Evolutionary conservation across 768 basidiomycete species (phyloP).

Genomic region (Hypholoma sublateritium): DNA sequence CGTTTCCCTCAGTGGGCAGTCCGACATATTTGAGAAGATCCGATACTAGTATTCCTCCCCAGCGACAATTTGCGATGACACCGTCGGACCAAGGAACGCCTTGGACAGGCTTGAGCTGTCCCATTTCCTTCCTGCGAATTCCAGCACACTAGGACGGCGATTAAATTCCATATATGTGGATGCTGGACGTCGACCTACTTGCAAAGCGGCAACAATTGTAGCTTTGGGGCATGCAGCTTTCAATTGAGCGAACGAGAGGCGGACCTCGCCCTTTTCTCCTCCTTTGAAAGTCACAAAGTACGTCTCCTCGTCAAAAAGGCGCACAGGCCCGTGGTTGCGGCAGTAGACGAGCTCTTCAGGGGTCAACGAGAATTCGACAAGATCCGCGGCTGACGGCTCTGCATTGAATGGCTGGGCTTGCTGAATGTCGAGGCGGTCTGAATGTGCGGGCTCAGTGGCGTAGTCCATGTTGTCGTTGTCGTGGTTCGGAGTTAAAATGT

Average conservation of each 20-base stretch:
- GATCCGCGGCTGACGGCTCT: conserved; percentile 54
- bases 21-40: conserved; percentile 52
- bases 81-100: conserved; percentile 68
- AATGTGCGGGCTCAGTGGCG: conserved; percentile 47
- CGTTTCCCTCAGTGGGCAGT: conserved; percentile 30
- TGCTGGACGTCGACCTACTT: conserved; percentile 32
- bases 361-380: conserved; percentile 60
- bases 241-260: conserved; percentile 38
- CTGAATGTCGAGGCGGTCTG: conserved; percentile 44
- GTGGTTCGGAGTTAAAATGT: conserved; percentile 11
- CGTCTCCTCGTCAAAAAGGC: conserved; percentile 45
- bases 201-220: conserved; percentile 52
- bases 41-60: conserved; percentile 60
- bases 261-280: conserved; percentile 28
- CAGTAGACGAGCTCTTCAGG: conserved; percentile 67
- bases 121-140: conserved; percentile 69
- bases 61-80: conserved; percentile 67
- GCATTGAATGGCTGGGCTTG: conserved; percentile 63
- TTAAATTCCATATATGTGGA: background rate
- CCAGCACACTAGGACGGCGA: conserved; percentile 51
- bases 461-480: conserved; percentile 41
- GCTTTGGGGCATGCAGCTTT: conserved; percentile 37
- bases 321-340: conserved; percentile 68
- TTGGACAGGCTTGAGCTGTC: conserved; percentile 50
- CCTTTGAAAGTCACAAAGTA: conserved; percentile 43